Percentiles rank a stretch among this genome's conserved stretches.
These are phyloP conservation scores for Nakazawaea wickerhamii DNA, from an alignment of 805 yeast genomes.

Conservation along the genomic window DNA sequence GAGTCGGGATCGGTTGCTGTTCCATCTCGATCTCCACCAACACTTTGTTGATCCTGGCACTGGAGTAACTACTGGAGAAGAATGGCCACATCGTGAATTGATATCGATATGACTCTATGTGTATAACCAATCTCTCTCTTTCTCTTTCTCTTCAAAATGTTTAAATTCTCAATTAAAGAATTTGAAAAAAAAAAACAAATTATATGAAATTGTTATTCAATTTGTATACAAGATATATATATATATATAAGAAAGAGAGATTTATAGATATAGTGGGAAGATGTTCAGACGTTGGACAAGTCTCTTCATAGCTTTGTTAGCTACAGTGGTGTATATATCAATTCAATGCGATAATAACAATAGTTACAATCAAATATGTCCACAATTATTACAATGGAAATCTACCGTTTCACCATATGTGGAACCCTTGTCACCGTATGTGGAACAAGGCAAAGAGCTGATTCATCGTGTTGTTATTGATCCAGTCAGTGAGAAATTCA, in stretches of 20 bases:
- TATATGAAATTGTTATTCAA: too few species aligned
- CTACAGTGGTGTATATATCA: too few species aligned
- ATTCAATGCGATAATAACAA: background rate
- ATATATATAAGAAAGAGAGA: too few species aligned
- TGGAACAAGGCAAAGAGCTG: background rate
- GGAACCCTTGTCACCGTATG: background rate
- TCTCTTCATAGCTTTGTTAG: too few species aligned
- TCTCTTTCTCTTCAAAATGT: background rate
- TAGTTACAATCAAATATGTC: background rate
- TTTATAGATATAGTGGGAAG: too few species aligned
- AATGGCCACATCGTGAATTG: conserved; percentile 29
- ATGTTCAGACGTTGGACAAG: too few species aligned
- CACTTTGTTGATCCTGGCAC: conserved; percentile 30
- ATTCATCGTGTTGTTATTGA: background rate
- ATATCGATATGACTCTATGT: background rate
- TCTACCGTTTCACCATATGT: background rate
- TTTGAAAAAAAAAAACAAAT: too few species aligned
- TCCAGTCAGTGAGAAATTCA: background rate
- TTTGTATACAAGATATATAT: too few species aligned
- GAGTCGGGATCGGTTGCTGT: conserved; percentile 17
- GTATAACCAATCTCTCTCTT: background rate
- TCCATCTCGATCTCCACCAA: conserved; percentile 32
- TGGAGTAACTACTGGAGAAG: conserved; percentile 30
- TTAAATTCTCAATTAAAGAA: too few species aligned
- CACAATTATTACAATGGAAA: background rate